Conservation (phyloP, 2,329 filamentous ascomycete genomes). For the Diplodia corticola region DNA sequence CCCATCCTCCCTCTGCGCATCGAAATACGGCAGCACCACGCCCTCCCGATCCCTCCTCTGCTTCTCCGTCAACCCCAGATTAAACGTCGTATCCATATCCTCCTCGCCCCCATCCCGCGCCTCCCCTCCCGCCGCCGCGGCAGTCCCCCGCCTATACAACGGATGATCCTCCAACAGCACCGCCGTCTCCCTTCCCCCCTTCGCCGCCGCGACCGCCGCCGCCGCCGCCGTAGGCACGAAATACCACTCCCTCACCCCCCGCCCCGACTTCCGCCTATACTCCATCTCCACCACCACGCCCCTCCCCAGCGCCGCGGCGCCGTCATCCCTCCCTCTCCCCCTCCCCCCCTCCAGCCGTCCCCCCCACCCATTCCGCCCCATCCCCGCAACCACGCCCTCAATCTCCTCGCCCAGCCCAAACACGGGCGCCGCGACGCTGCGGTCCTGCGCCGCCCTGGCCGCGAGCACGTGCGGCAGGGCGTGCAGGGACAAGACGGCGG, state of each 20-base stretch:
- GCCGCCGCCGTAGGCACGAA: conserved; percentile 51
- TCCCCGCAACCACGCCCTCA: conserved; percentile 75
- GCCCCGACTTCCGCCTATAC: conserved; percentile 77
- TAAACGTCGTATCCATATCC: conserved; percentile 70
- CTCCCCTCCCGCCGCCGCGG: conserved; percentile 29
- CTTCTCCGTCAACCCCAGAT: conserved; percentile 83
- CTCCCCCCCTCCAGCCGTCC: background rate
- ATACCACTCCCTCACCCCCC: conserved; percentile 71
- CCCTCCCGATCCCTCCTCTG: conserved; percentile 83
- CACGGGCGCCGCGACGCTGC: conserved; percentile 71
- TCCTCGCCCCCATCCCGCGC: conserved; percentile 31
- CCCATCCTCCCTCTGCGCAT: conserved; percentile 77
- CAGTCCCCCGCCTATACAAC: conserved; percentile 57
- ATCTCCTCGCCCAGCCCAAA: conserved; percentile 76
- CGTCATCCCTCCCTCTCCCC: too few species aligned
- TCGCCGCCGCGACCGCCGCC: background rate
- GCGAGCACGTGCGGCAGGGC: conserved; percentile 74
- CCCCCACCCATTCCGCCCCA: conserved; percentile 51
- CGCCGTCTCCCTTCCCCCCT: conserved; percentile 48
- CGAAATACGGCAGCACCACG: conserved; percentile 92
- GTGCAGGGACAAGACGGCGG: conserved; percentile 73
- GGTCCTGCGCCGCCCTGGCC: conserved; percentile 71
- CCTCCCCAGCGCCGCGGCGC: conserved; percentile 32
- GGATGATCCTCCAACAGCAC: conserved; percentile 76
- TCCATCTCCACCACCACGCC: conserved; percentile 82